A percentile compares a stretch with the other conserved stretches of the same genome.
Evolutionary conservation across 2,329 filamentous ascomycete genomes (phyloP).

Genomic region (Fusarium coicis): DNA sequence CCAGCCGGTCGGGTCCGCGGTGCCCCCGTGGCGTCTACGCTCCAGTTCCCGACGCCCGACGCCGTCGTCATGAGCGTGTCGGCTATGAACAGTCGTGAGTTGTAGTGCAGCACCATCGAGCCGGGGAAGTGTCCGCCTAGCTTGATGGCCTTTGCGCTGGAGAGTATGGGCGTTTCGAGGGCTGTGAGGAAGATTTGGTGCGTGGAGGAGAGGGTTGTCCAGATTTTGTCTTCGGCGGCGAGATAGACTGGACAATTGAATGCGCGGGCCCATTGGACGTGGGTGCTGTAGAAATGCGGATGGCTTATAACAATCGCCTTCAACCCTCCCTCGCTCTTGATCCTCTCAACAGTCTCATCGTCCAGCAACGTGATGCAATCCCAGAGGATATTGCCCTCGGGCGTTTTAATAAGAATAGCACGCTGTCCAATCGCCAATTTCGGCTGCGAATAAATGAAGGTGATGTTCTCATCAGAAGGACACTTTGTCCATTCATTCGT

Average conservation of each 20-base stretch:
- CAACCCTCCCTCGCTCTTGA: conserved; percentile 72
- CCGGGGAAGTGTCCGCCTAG: conserved; percentile 85
- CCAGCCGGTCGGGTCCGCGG: conserved; percentile 53
- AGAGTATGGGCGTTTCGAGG: conserved; percentile 54
- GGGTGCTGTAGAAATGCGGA: conserved; percentile 85
- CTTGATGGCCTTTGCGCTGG: conserved; percentile 68
- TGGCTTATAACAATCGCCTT: conserved; percentile 80
- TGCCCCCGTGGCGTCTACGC: conserved; percentile 52
- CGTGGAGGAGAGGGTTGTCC: conserved; percentile 65
- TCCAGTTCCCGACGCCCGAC: conserved; percentile 60
- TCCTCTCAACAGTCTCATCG: conserved; percentile 65
- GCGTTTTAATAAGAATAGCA: conserved; percentile 74
- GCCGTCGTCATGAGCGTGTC: conserved; percentile 82
- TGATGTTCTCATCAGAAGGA: conserved; percentile 55
- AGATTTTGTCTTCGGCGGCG: conserved; percentile 71
- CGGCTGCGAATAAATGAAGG: conserved; percentile 61
- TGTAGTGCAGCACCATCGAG: conserved; percentile 73
- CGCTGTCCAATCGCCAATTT: conserved; percentile 81
- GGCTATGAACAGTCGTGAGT: conserved; percentile 73
- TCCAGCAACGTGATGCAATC: conserved; percentile 80
- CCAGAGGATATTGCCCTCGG: conserved; percentile 79
- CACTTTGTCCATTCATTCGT: conserved; percentile 65
- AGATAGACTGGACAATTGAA: conserved; percentile 79
- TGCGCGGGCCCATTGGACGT: conserved; percentile 75
- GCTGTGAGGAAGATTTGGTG: conserved; percentile 60